phyloP scores from a whole-genome alignment of 1,284 basidiomycete genomes.

The Coriolopsis trogii region DNA sequence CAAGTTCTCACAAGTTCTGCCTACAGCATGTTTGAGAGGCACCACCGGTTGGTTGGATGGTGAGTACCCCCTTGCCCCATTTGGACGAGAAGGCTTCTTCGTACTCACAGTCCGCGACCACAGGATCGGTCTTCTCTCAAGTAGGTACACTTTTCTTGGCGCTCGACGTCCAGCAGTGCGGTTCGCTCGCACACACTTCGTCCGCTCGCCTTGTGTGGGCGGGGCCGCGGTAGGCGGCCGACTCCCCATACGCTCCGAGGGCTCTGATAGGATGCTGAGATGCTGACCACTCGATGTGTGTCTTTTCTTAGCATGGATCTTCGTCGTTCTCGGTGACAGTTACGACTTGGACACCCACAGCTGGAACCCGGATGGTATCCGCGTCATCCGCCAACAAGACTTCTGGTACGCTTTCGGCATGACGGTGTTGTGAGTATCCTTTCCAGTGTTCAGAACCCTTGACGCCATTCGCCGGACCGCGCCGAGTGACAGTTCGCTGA shows the following conservation, averaged over 20 bases:
- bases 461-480: not conserved
- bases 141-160: slow-evolving; percentile 39
- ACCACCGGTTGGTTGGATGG: slow-evolving; percentile 75
- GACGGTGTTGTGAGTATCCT: slow-evolving; percentile 40
- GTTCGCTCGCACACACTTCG: slow-evolving; percentile 20
- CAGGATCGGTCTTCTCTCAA: slow-evolving; percentile 58
- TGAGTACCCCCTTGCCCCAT: slow-evolving; percentile 36
- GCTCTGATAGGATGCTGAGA: slow-evolving; percentile 1
- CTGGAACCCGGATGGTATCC: slow-evolving; percentile 41
- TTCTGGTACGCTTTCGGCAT: slow-evolving; percentile 49
- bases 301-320: slow-evolving; percentile 40
- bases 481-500: slow-evolving; percentile 2
- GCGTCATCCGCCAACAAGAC: slow-evolving; percentile 44
- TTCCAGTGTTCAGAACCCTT: slow-evolving; percentile 2
- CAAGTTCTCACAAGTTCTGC: slow-evolving; percentile 22
- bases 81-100: slow-evolving; percentile 18
- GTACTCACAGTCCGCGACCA: slow-evolving; percentile 26
- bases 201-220: slow-evolving; percentile 1
- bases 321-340: slow-evolving; percentile 46
- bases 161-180: slow-evolving; percentile 3
- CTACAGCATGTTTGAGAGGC: slow-evolving; percentile 65
- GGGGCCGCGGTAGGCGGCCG: slow-evolving; percentile 8
- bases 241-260: not conserved
- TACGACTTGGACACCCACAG: slow-evolving; percentile 43
- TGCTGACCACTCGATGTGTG: slow-evolving; percentile 22